Base-by-base conservation (phyloP, 2,329 filamentous ascomycete species). In the Pseudopithomyces chartarum region DNA sequence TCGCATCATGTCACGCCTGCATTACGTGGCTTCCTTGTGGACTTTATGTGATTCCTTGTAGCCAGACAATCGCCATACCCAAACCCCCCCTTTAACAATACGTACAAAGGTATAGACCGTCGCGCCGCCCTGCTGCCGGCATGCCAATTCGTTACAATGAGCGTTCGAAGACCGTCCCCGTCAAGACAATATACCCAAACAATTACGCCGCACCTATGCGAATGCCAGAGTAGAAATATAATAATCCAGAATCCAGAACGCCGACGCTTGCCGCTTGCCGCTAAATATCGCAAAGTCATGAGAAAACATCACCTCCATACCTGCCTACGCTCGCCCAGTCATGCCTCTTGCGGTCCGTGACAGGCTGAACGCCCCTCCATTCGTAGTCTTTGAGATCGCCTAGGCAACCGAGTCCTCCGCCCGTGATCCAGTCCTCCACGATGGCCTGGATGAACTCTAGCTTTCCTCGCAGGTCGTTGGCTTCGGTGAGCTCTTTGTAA, bases 391-490 rank as follows among this genome's bases (percentile, higher is more conserved):
- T 68, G n/a, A 68, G 69, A 10, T 75, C 69, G 8, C 69, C 66
- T 15, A 78, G 61, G 56, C 76, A 73, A 2, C 90, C 90, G 32
- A 93, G 76, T 1, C 90, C 90, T 2, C 86, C 87, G 64, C 89
- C 88, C 54, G 72, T 67, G 12, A 87, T 84, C 90, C 90, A 94
- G 71, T 91, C 88, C 61, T 83, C 83, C 11, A 92, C 82, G 15
- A 91, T 83, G 50, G 82, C 77, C 62, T 84, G 82, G 66, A 93
- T 85, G 70, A 93, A 93, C 57, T 87, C 83, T 55, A 94, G 83
- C 79, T 94, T 94, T 65, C 81, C 82, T 33, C 87, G 85, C 70
- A 94, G 85, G 62, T 88, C 85, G 71, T 94, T 94, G 39, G 88
- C 87, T 19, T 84, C 82, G 0, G 90, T 74, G 13, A 76, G 88